Percentiles rank a stretch among this genome's conserved stretches.
Evolutionary conservation across 192 early-diverging fungal species (phyloP).

Genomic region (Dissophora ornata): DNA sequence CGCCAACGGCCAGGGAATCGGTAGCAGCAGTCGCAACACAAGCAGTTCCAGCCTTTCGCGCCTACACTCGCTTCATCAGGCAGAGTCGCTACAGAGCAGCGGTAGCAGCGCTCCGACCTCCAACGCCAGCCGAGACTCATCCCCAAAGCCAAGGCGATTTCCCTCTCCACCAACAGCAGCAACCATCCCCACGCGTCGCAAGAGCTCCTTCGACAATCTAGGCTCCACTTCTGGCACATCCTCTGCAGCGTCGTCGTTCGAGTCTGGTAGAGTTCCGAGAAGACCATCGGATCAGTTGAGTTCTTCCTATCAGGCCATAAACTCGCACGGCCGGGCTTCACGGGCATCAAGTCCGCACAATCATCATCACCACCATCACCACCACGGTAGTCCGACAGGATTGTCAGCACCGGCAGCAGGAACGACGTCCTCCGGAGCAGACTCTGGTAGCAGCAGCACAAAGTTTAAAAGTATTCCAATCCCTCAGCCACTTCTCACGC

Average conservation of each 20-base stretch:
- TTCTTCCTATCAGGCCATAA: constrained; percentile 40
- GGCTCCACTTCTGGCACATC: constrained; percentile 44
- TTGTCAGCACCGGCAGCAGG: constrained; percentile 15
- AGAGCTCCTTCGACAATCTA: constrained; percentile 45
- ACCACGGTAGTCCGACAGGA: constrained; percentile 8
- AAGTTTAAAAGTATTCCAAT: constrained; percentile 55
- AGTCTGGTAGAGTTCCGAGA: constrained; percentile 36
- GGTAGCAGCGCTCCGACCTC: constrained; percentile 8
- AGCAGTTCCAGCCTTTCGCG: constrained; percentile 50
- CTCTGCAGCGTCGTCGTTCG: constrained; percentile 47
- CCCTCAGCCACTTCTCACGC: constrained; percentile 50
- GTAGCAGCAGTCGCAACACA: constrained; percentile 50
- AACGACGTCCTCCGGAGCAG: constrained; percentile 21
- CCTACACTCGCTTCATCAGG: constrained; percentile 44
- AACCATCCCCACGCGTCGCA: constrained; percentile 43
- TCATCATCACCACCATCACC: constrained; percentile 23
- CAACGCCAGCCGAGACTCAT: constrained; percentile 39
- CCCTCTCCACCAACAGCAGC: constrained; percentile 34
- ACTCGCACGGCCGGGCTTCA: constrained; percentile 15
- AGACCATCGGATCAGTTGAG: constrained; percentile 48
- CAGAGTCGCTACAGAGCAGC: constrained; percentile 34
- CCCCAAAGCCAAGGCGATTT: constrained; percentile 37
- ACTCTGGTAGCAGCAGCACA: constrained; percentile 28
- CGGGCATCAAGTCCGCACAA: constrained; percentile 12
- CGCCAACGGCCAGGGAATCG: constrained; percentile 48